Conservation (phyloP, 805 yeast genomes). For the Kurtzmaniella cleridarum region DNA sequence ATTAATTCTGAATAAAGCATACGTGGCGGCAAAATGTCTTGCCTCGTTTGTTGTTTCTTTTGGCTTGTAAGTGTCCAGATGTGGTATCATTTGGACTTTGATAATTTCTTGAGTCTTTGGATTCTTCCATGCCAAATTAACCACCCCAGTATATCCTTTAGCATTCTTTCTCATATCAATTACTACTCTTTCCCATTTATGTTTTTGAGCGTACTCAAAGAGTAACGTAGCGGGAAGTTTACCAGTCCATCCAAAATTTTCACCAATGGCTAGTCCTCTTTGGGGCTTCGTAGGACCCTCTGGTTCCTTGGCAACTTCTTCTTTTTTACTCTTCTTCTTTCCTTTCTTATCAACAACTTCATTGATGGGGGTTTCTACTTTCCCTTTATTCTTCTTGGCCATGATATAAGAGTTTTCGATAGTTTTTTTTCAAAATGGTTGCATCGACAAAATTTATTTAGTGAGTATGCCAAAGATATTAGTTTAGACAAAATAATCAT, state of each 20-base stretch:
- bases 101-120: slow-evolving; percentile 75
- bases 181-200: slow-evolving; percentile 82
- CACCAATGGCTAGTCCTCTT: slow-evolving; percentile 40
- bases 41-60: slow-evolving; percentile 87
- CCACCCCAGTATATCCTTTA: slow-evolving; percentile 61
- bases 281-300: slow-evolving; percentile 25
- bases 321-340: slow-evolving; percentile 4
- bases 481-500: too few species aligned
- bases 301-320: slow-evolving; percentile 2
- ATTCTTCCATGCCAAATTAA: slow-evolving; percentile 62
- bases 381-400: slow-evolving; percentile 13
- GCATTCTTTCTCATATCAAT: slow-evolving; percentile 56
- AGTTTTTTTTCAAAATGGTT: too few species aligned
- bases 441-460: too few species aligned
- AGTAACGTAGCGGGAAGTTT: slow-evolving; percentile 82
- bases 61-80: slow-evolving; percentile 46
- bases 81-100: slow-evolving; percentile 49
- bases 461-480: too few species aligned
- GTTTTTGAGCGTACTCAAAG: slow-evolving; percentile 82
- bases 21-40: slow-evolving; percentile 85
- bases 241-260: slow-evolving; percentile 87
- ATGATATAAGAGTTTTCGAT: slow-evolving; percentile 1
- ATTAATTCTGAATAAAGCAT: slow-evolving; percentile 73
- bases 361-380: slow-evolving; percentile 4
- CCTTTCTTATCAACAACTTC: slow-evolving; percentile 1